These are phyloP conservation scores for Nemania abortiva DNA, from an alignment of 2,329 filamentous ascomycete genomes.

Conservation along the genomic window DNA sequence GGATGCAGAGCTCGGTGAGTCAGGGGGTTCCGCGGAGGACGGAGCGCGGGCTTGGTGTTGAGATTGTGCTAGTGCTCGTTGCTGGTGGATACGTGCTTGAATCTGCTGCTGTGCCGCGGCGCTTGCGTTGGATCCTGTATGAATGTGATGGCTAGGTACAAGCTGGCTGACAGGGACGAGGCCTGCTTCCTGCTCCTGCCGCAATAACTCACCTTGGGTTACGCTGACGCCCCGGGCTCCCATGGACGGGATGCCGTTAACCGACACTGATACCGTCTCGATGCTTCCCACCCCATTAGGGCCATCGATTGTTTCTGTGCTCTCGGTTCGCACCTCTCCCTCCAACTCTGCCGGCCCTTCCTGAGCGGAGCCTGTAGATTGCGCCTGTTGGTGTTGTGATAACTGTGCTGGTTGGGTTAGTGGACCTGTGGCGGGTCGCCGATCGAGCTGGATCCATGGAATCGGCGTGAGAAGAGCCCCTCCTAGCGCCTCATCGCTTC, in stretches of 20 bases:
- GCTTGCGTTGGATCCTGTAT: slow-evolving; percentile 42
- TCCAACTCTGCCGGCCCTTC: slow-evolving; percentile 60
- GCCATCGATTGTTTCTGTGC: slow-evolving; percentile 83
- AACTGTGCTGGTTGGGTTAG: slow-evolving; percentile 33
- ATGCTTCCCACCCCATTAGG: slow-evolving; percentile 83
- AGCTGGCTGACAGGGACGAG: slow-evolving; percentile 78
- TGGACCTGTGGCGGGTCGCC: slow-evolving; percentile 42
- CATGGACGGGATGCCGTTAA: slow-evolving; percentile 75
- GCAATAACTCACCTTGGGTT: slow-evolving; percentile 84
- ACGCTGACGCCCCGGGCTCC: slow-evolving; percentile 66
- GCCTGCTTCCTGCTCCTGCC: slow-evolving; percentile 87
- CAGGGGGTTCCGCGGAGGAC: slow-evolving; percentile 38
- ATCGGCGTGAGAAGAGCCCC: slow-evolving; percentile 94
- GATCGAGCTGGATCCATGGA: slow-evolving; percentile 75
- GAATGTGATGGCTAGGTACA: slow-evolving; percentile 56
- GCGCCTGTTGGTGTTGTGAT: slow-evolving; percentile 34
- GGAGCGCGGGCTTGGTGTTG: slow-evolving; percentile 42
- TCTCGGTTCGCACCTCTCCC: slow-evolving; percentile 75
- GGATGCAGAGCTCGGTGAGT: slow-evolving; percentile 37
- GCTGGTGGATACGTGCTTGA: slow-evolving; percentile 43
- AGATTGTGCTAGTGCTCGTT: slow-evolving; percentile 45
- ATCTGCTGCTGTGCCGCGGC: slow-evolving; percentile 41
- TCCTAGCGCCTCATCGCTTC: slow-evolving; percentile 88
- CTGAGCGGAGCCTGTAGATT: slow-evolving; percentile 45
- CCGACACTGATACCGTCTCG: slow-evolving; percentile 82